Base-by-base conservation (phyloP, 805 yeast genomes). In the Wickerhamomyces mucosus region DNA sequence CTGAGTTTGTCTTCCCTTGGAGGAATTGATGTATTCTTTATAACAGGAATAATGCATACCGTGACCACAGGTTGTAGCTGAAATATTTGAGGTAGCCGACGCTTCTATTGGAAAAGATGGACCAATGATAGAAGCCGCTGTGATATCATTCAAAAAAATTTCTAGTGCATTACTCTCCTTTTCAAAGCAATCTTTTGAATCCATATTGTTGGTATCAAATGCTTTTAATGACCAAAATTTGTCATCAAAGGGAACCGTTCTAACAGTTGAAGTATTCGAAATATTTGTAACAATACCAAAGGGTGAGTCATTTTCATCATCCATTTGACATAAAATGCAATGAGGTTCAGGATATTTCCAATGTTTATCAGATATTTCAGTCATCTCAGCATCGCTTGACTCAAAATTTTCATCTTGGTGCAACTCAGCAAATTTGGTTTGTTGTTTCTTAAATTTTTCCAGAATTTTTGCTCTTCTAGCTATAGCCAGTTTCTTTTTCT, bases 31-130 rank as follows among this genome's bases (percentile, higher is more conserved):
- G 46, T 75, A 82, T 36, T 75, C 74, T 32, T 72, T 55, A 46
- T 78, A 79, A 50, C 98, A 89, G 13, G 71, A 64, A 38, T 70
- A 74, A 53, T 89, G 98, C 77, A 89, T 79, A 2, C 95, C 94
- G 56, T 89, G 98, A 1, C 96, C 94, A 60, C 98, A 89, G 31
- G 94, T 78, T 38, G 75, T 69, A 4, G 78, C 63, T 1, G 55
- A 35, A 26, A 36, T 11, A 24, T 53, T 14, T 50, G 54, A 7
- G 43, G 46, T 5, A 76, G 72, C 26, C 3, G 29, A 26, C 7
- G 26, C 29, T 9, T 18, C 15, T 2, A 18, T 19, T 13, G 45
- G 42, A 42, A 79, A 84, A 1, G 89, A 88, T 0, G 86, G 89
- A 0, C 94, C 94, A 39, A 78, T 54, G 0, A 70, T 71, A 24